Base-by-base conservation (phyloP, 2,329 filamentous ascomycete genomes). In the Fusarium clavum region DNA sequence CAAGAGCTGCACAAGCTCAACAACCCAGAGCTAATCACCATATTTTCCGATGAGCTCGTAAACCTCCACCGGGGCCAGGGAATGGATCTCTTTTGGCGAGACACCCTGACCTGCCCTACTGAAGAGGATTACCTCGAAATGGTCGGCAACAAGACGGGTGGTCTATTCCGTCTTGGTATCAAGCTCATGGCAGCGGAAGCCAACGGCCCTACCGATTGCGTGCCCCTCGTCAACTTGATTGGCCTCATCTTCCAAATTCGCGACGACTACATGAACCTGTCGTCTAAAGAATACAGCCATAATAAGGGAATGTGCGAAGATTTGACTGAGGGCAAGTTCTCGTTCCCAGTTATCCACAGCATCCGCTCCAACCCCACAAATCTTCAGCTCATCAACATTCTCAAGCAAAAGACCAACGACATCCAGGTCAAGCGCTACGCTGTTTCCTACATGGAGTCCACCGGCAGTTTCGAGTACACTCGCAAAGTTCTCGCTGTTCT, bases 231-330 rank as follows among this genome's bases (percentile, higher is more conserved):
- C 76, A 97, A 94, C 80, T 84, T 94, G 32, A 88, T 97, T 61
- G 94, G 94, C 32, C 88, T 96, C 59, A 90, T 96, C 79, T 97
- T 94, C 85, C 94, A 97, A 81, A 96, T 97, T 81, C 89, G 92
- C 74, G 93, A 95, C 83, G 96, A 99, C 85, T 97, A 97, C 83
- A 90, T 94, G 80, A 98, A 98, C 79, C 89, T 99, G 45, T 88
- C 86, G 30, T 88, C 86, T 20, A 83, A 82, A n/a, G 86, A 90
- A 76, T 98, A 98, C 84, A 90, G 90, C 40, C 85, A 91, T 70
- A 95, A 97, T 80, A 98, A 98, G 83, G 96, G 95, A 52, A 88
- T 97, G 73, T 97, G 93, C 80, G 95, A 98, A 83, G 96, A 98
- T 81, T 83, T 98, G 74, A 98, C 94, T 2, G 96, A 98, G 83